Conservation (phyloP, 2,329 filamentous ascomycete species). For the Penicillium griseofulvum region DNA sequence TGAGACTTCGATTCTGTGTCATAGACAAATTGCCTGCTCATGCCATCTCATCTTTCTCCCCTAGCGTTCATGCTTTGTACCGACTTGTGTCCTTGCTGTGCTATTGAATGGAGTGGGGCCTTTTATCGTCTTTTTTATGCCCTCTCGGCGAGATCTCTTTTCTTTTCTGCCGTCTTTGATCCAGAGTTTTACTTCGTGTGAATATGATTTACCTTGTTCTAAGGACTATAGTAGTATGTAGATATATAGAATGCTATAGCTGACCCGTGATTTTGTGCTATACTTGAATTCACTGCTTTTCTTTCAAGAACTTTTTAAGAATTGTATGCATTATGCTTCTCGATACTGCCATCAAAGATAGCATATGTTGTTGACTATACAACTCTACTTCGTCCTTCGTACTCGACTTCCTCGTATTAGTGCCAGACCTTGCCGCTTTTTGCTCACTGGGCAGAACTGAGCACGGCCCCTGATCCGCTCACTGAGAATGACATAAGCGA, state of each 20-base stretch:
- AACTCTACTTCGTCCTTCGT: too few species aligned
- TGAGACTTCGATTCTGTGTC: conserved; percentile 16
- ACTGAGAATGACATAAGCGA: too few species aligned
- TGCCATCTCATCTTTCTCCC: conserved; percentile 11
- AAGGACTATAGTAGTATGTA: neutral
- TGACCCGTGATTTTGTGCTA: neutral
- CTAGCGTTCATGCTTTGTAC: conserved; percentile 9
- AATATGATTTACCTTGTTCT: conserved; percentile 19
- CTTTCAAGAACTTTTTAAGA: neutral
- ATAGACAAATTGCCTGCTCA: conserved; percentile 21
- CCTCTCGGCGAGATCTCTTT: neutral
- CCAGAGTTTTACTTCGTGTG: conserved; percentile 20
- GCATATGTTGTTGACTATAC: too few species aligned
- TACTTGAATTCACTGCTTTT: neutral
- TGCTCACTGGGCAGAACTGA: too few species aligned
- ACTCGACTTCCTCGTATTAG: too few species aligned
- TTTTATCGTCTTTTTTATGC: neutral
- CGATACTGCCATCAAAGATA: too few species aligned
- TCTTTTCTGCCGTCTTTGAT: conserved; percentile 13
- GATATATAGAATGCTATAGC: neutral
- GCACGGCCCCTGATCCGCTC: too few species aligned
- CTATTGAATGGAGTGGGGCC: neutral
- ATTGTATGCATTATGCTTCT: too few species aligned
- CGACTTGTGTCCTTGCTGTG: neutral
- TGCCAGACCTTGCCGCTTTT: too few species aligned